These are phyloP conservation scores for Suillus alpinus DNA, from an alignment of 768 basidiomycete species.

Conservation along the genomic window DNA sequence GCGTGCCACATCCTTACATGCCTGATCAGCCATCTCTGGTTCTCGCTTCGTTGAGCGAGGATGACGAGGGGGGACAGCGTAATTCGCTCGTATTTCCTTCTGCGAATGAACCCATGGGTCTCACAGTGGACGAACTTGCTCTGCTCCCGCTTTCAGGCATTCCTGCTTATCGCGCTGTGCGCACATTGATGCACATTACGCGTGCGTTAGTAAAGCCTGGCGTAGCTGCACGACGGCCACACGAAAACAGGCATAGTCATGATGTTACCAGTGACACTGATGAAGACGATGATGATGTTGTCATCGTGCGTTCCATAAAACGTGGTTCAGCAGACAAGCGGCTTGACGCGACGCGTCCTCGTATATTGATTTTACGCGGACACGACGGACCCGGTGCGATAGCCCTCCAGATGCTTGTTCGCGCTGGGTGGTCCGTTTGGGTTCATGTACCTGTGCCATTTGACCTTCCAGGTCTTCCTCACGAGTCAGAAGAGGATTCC, in stretches of 20 bases:
- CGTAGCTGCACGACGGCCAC: not conserved
- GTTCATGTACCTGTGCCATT: slow-evolving; percentile 56
- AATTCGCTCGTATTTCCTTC: slow-evolving; percentile 9
- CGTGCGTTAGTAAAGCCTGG: slow-evolving; percentile 17
- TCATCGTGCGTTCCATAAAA: not conserved
- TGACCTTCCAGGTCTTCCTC: slow-evolving; percentile 31
- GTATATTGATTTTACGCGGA: slow-evolving; percentile 66
- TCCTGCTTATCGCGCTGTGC: slow-evolving; percentile 78
- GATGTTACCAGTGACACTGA: slow-evolving; percentile 20
- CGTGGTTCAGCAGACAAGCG: slow-evolving; percentile 8
- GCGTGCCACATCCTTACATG: slow-evolving; percentile 62
- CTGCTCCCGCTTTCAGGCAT: slow-evolving; percentile 78
- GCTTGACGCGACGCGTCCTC: slow-evolving; percentile 24
- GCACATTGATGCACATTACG: slow-evolving; percentile 51
- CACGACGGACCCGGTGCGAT: slow-evolving; percentile 77
- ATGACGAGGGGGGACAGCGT: slow-evolving; percentile 10
- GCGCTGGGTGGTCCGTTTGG: slow-evolving; percentile 68
- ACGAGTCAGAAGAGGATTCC: slow-evolving; percentile 33
- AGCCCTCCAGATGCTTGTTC: slow-evolving; percentile 72
- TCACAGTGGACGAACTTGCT: slow-evolving; percentile 72
- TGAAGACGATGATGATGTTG: not conserved
- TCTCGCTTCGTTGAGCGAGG: slow-evolving; percentile 10
- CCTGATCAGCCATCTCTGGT: slow-evolving; percentile 25
- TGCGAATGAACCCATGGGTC: slow-evolving; percentile 12
- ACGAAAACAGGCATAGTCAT: slow-evolving; percentile 11